Conservation (phyloP, 2,329 filamentous ascomycete genomes). For the Pseudogymnoascus sp. region DNA sequence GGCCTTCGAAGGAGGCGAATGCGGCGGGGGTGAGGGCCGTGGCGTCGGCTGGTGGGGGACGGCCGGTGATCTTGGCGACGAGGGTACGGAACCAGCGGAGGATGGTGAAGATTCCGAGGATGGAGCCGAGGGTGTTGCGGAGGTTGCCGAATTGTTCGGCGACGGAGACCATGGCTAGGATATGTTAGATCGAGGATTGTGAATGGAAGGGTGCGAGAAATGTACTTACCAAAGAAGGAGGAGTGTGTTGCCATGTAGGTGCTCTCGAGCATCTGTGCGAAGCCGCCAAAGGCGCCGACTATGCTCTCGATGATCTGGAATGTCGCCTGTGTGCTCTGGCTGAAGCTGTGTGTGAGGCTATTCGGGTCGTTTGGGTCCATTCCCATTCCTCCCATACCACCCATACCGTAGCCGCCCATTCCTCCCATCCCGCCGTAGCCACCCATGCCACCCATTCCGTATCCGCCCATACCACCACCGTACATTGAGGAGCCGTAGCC, state of each 20-base stretch:
- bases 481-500: conserved; percentile 34
- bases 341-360: conserved; percentile 91
- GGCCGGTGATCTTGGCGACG: conserved; percentile 86
- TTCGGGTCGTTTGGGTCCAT: conserved; percentile 76
- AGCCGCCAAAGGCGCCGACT: conserved; percentile 91
- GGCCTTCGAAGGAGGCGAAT: conserved; percentile 83
- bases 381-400: conserved; percentile 28
- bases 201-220: conserved; percentile 12
- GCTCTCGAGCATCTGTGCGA: conserved; percentile 98
- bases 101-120: conserved; percentile 90
- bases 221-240: conserved; percentile 84
- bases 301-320: conserved; percentile 98
- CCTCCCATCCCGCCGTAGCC: conserved; percentile 38
- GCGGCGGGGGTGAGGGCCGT: conserved; percentile 81
- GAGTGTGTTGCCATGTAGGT: conserved; percentile 99
- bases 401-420: conserved; percentile 39
- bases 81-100: conserved; percentile 91
- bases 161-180: conserved; percentile 87
- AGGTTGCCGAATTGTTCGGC: conserved; percentile 95
- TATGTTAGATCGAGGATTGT: conserved; percentile 20
- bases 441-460: conserved; percentile 35
- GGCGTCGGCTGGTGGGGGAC: conserved; percentile 80
- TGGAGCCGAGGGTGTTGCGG: conserved; percentile 84
- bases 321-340: conserved; percentile 88
- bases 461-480: conserved; percentile 36